Base-by-base conservation (phyloP, 2,329 filamentous ascomycete species). In the Fusarium neocosmosporiellum region DNA sequence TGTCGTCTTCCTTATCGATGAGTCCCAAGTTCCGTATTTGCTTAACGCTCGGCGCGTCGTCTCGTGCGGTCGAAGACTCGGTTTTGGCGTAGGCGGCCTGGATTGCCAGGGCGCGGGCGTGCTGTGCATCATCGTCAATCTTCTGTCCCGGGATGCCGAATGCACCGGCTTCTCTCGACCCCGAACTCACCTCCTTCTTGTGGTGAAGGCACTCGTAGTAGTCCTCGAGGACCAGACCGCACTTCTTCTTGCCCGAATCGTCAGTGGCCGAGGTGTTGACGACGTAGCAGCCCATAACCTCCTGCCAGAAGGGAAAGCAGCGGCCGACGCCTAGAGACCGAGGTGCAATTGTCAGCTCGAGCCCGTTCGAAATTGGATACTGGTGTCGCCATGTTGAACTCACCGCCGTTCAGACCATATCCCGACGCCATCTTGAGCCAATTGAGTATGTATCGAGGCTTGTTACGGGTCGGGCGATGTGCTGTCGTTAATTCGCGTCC, bases 241-340 rank as follows among this genome's bases (percentile, higher is more conserved):
- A 99, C 86, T 97, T 97, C 84, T 91, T 93, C 87, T 95, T 96
- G 77, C 94, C 94, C 18, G 91, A 90, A 76, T 90, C 88, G 80
- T 95, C 93, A 64, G 96, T 93, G 74, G 92, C 87, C 74, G 88
- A 89, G 64, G 94, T 94, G 87, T 98, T 98, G 81, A 98, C 92
- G 70, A 98, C 95, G 84, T 99, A 99, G 90, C 96, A 99, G 79
- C 95, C 95, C 82, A 99, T 93, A 75, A 98, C 91, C 86, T 99
- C 96, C 86, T 99, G 96, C 96, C 96, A 99, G 90, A 98, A 99
- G 81, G 95, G 94, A 88, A 98, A 98, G 91, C 96, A 99, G 84
- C 96, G 94, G 77, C 86, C 86, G 71, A 89, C 88, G 79, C 89
- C 89, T 91, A 77, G 7, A 67, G 57, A 59, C 37, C 55, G 54